Conservation (phyloP, 257 asterid genomes). For the Anisodus tanguticus region DNA sequence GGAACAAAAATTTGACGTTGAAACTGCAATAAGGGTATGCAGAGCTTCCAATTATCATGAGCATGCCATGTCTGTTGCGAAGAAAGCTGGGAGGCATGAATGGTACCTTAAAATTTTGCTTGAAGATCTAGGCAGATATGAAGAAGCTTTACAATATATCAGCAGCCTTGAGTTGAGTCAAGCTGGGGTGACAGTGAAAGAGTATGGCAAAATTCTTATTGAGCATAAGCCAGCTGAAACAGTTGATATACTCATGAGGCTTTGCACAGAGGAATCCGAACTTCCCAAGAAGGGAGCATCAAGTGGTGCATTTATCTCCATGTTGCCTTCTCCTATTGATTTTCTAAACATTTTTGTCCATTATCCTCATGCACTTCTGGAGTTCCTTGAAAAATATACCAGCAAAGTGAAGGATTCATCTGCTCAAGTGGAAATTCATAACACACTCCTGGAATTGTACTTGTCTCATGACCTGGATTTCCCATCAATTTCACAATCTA, state of each 20-base stretch:
- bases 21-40: conserved; percentile 95
- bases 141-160: conserved; percentile 88
- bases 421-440: conserved; percentile 94
- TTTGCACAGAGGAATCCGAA: conserved; percentile 92
- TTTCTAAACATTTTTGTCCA: conserved; percentile 83
- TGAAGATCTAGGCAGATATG: conserved; percentile 91
- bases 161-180: conserved; percentile 91
- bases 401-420: conserved; percentile 87
- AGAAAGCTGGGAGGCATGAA: conserved; percentile 94
- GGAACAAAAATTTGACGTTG: conserved; percentile 88
- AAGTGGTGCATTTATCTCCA: conserved; percentile 63
- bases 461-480: conserved; percentile 79
- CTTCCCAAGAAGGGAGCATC: conserved; percentile 54
- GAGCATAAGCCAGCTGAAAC: conserved; percentile 94
- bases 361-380: conserved; percentile 87
- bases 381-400: conserved; percentile 82
- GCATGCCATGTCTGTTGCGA: conserved; percentile 98
- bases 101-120: conserved; percentile 93
- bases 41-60: conserved; percentile 97
- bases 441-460: conserved; percentile 86
- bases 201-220: conserved; percentile 88
- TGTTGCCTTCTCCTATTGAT: conserved; percentile 99
- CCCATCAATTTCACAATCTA: conserved; percentile 68
- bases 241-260: conserved; percentile 80
- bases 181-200: conserved; percentile 92